phyloP scores from a whole-genome alignment of 2,329 filamentous ascomycete species.

The Neofusicoccum umdonicola region DNA sequence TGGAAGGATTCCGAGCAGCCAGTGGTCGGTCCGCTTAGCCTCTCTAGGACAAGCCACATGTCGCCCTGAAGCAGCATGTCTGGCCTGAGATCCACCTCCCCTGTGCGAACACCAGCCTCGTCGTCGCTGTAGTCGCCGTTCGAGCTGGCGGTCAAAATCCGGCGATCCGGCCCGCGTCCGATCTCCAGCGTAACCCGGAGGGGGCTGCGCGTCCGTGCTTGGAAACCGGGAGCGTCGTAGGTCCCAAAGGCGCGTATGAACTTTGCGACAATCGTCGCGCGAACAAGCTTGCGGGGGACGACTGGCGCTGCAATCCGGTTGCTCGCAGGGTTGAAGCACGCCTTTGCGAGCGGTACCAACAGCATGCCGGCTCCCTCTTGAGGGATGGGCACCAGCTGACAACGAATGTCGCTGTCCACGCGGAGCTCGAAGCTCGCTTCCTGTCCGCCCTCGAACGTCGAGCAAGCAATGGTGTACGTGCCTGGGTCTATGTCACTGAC shows the following conservation, averaged over 20 bases:
- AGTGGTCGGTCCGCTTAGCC: constrained; percentile 60
- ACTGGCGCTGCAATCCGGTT: constrained; percentile 56
- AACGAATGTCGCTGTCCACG: constrained; percentile 63
- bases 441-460: constrained; percentile 82
- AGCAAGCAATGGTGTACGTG: constrained; percentile 83
- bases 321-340: constrained; percentile 49
- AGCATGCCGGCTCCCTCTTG: constrained; percentile 74
- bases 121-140: constrained; percentile 73
- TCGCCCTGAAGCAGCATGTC: constrained; percentile 52
- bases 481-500: constrained; percentile 62
- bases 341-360: constrained; percentile 56
- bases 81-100: constrained; percentile 73
- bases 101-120: constrained; percentile 62
- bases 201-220: constrained; percentile 40
- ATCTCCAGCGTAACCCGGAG: constrained; percentile 72
- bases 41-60: constrained; percentile 79
- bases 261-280: constrained; percentile 57
- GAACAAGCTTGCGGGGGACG: constrained; percentile 55
- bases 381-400: constrained; percentile 60
- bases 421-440: constrained; percentile 71
- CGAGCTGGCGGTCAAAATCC: constrained; percentile 63
- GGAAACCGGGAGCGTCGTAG: background rate
- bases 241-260: constrained; percentile 34
- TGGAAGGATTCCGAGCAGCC: constrained; percentile 50
- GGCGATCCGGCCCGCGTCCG: constrained; percentile 67